Conservation (phyloP, 441 rosid genomes). For the Arabidopsis hybrid region DNA sequence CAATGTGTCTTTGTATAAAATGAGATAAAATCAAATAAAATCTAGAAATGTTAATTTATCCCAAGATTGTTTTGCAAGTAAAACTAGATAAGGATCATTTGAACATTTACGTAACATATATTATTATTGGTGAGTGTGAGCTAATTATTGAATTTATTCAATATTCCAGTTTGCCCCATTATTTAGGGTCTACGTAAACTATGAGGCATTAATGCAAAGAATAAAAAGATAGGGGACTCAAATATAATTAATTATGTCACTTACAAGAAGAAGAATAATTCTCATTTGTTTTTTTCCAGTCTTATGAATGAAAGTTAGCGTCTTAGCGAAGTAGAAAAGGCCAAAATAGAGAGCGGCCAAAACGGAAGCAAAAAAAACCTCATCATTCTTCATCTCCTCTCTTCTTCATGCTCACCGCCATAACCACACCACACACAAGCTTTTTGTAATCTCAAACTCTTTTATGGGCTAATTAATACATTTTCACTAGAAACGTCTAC, state of each 20-base stretch:
- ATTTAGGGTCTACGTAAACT: not conserved
- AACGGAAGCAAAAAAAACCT: conserved; percentile 44
- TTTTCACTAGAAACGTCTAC: conserved; percentile 10
- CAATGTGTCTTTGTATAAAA: no score
- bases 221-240: not conserved
- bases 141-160: no score
- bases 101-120: no score
- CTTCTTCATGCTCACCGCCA: conserved; percentile 38
- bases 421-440: conserved; percentile 37
- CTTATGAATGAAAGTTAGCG: no score
- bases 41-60: no score
- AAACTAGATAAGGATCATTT: no score
- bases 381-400: conserved; percentile 39
- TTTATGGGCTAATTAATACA: conserved; percentile 25
- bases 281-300: not conserved
- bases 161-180: no score
- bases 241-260: conserved; percentile 13
- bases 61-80: no score
- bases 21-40: no score
- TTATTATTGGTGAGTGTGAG: no score
- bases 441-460: conserved; percentile 37
- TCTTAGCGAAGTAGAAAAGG: conserved; percentile 27
- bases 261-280: not conserved
- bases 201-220: not conserved
- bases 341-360: conserved; percentile 44